Percentiles rank a stretch among this genome's conserved stretches.
phyloP scores from a whole-genome alignment of 176 grass and related monocot genomes.

The Musa acuminata region DNA sequence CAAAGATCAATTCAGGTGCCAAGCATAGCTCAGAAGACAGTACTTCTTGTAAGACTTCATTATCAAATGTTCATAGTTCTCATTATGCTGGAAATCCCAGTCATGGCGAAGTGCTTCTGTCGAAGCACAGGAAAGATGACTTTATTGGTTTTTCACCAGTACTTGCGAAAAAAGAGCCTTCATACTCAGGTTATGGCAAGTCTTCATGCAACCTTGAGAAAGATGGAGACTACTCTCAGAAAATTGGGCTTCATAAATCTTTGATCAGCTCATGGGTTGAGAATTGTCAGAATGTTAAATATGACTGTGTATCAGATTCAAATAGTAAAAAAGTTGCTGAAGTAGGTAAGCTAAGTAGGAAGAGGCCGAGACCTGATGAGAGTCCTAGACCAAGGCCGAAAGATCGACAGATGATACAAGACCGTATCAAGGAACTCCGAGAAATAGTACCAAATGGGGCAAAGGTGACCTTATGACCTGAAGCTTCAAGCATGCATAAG shows the following conservation, averaged over 20 bases:
- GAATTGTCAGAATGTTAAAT: constrained; percentile 44
- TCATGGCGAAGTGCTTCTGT: neutral
- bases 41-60: constrained; percentile 48
- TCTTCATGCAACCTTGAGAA: constrained; percentile 31
- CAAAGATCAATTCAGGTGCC: constrained; percentile 39
- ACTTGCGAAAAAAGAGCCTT: constrained; percentile 33
- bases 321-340: constrained; percentile 50
- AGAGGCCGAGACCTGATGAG: constrained; percentile 52
- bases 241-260: constrained; percentile 50
- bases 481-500: neutral
- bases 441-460: constrained; percentile 60
- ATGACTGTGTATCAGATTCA: constrained; percentile 49
- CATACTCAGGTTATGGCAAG: constrained; percentile 34
- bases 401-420: constrained; percentile 60
- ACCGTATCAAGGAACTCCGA: constrained; percentile 58
- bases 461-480: constrained; percentile 42
- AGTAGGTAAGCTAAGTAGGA: constrained; percentile 40
- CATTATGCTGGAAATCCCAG: constrained; percentile 15
- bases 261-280: constrained; percentile 61
- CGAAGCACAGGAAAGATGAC: constrained; percentile 32
- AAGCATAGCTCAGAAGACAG: constrained; percentile 45
- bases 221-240: constrained; percentile 33
- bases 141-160: constrained; percentile 21
- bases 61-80: constrained; percentile 34
- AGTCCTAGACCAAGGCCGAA: constrained; percentile 52